Conservation (phyloP, 169 alveolate genomes). For the Eimeria brunetti region DNA sequence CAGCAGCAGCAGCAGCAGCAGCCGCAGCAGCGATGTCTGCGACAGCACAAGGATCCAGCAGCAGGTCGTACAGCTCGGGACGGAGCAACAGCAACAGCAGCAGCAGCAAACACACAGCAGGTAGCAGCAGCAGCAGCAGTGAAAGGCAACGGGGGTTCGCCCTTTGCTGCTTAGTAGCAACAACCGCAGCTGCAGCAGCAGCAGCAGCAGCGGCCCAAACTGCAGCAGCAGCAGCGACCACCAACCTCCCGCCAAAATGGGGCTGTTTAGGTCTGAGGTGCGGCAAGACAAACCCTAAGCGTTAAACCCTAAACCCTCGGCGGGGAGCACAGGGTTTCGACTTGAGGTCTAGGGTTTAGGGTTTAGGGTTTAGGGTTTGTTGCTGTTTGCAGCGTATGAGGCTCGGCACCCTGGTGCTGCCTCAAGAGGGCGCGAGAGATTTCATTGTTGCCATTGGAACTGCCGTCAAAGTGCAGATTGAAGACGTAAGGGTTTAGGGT, state of each 20-base stretch:
- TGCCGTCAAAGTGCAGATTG: conserved; percentile 90
- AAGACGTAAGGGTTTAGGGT: conserved; percentile 85
- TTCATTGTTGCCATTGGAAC: conserved; percentile 92
- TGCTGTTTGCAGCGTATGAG: conserved; percentile 89
- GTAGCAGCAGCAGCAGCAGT: conserved; percentile 39
- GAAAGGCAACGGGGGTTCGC: neutral
- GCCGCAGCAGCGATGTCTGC: conserved; percentile 19
- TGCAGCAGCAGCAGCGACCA: conserved; percentile 1
- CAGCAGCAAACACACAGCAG: neutral
- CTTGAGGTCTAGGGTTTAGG: conserved; percentile 8
- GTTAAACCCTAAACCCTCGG: neutral
- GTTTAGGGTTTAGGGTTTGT: conserved; percentile 10
- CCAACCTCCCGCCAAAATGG: conserved; percentile 20
- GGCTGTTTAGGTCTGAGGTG: conserved; percentile 75
- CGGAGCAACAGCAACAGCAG: conserved; percentile 60
- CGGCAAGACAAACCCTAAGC: neutral
- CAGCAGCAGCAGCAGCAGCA: conserved; percentile 64
- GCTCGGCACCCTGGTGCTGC: conserved; percentile 95
- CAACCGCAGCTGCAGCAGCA: conserved; percentile 19
- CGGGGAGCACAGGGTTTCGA: neutral
- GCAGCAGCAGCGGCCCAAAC: conserved; percentile 50
- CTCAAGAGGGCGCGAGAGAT: conserved; percentile 94
- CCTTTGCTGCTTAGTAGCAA: conserved; percentile 24
- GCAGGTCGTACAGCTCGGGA: conserved; percentile 27
- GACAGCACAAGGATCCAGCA: conserved; percentile 18